Evolutionary conservation across 441 rosid species (phyloP).

Genomic region (Melastoma candidum): DNA sequence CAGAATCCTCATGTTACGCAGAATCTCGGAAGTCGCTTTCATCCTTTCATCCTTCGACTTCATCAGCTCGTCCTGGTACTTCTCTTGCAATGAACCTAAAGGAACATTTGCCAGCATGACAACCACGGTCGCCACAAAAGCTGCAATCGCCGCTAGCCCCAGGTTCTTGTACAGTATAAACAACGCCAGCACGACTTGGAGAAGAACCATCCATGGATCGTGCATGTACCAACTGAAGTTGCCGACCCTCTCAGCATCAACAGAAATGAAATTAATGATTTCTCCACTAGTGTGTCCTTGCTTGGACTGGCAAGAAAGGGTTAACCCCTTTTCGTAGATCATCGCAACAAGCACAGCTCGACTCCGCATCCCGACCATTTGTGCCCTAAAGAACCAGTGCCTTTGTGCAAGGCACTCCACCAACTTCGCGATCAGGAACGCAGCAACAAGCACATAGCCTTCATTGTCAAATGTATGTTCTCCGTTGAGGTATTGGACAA

Average conservation of each 20-base stretch:
- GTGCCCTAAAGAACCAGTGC: conserved; percentile 39
- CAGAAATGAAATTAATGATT: conserved; percentile 54
- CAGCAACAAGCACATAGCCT: conserved; percentile 37
- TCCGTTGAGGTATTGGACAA: conserved; percentile 72
- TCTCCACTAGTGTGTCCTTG: conserved; percentile 51
- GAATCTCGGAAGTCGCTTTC: conserved; percentile 20
- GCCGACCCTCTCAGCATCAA: conserved; percentile 54
- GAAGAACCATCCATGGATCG: conserved; percentile 36
- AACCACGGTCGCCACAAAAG: conserved; percentile 33
- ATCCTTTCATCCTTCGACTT: conserved; percentile 46
- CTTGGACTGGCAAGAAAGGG: conserved; percentile 39
- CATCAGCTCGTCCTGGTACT: conserved; percentile 47
- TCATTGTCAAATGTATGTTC: conserved; percentile 28
- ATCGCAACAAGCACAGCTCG: conserved; percentile 31
- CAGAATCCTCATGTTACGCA: conserved; percentile 50
- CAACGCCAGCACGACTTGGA: conserved; percentile 43
- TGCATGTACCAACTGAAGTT: conserved; percentile 44
- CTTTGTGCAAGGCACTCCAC: conserved; percentile 37
- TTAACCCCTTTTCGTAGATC: conserved; percentile 49
- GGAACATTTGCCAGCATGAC: conserved; percentile 49
- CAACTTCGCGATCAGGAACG: conserved; percentile 41
- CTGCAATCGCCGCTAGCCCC: conserved; percentile 40
- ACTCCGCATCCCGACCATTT: conserved; percentile 34
- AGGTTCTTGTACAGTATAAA: conserved; percentile 44
- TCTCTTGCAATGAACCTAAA: conserved; percentile 35